Evolutionary conservation across 192 early-diverging fungal genomes (phyloP), one percentile per base, ranked within the genome.

Genomic region (Gaertneriomyces sp.): DNA sequence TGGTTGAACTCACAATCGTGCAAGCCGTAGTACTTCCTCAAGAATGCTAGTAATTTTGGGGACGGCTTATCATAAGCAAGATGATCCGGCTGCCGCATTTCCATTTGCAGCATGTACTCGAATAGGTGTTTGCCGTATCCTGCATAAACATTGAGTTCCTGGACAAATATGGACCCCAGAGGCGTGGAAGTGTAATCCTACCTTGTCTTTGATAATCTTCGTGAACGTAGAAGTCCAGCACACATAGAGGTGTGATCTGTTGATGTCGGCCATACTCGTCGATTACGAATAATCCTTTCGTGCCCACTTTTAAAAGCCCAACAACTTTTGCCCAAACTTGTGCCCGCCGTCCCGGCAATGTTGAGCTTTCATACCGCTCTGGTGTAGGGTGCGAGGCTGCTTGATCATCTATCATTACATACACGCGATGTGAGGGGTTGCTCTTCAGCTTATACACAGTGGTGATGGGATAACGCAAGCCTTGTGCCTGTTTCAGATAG

Each of bases 41-140:
- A 57, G 52, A 82, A 82, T 6, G 63, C 50, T 5, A 76, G 39
- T 55, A 82, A 53, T 39, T 71, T 66, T 6, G 73, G 74, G 7
- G 81, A 82, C 14, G 81, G 81, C 0, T 74, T 59, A 50, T 82
- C 81, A 58, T 82, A 82, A 8, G 81, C 81, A 12, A 82, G 64
- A 19, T 66, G 60, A 6, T 25, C 51, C 45, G 75, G 81, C 8
- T 47, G 53, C 42, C 49, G 54, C 51, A 60, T 72, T 50, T 75
- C 76, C 52, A 69, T 69, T 69, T 75, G 44, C 6, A 82, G 67
- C 81, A 82, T 82, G 40, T 53, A 72, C 11, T 82, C 74, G 70
- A 82, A 82, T 10, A 82, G 63, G 38, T 41, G 40, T 54, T 74
- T 78, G 10, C 81, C 81, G 53, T 77, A 63, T 6, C 77, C 80